A percentile compares a stretch with the other conserved stretches of the same genome.
Evolutionary conservation across 495 filamentous ascomycete genomes (phyloP).

Genomic region (Poronia punctata): DNA sequence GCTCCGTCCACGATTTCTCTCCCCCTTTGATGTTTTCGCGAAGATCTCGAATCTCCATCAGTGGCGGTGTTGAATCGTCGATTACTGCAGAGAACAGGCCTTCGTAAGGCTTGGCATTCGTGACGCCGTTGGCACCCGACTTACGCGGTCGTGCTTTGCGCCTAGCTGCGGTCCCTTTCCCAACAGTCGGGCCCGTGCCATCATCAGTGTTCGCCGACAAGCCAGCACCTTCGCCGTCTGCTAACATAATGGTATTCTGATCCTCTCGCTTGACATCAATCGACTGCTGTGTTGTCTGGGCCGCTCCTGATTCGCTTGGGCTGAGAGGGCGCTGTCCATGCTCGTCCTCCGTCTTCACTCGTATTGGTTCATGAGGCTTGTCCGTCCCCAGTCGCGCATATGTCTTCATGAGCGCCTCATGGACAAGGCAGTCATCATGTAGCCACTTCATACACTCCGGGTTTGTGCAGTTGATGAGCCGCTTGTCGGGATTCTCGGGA

Average conservation of each 20-base stretch:
- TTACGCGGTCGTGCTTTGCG: constrained; percentile 26
- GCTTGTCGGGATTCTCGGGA: constrained; percentile 57
- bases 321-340: constrained; percentile 34
- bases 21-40: constrained; percentile 34
- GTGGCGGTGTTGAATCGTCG: constrained; percentile 26
- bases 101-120: constrained; percentile 33
- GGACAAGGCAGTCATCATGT: constrained; percentile 54
- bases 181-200: constrained; percentile 7
- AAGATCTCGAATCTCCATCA: constrained; percentile 37
- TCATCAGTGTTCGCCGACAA: constrained; percentile 12
- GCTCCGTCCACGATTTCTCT: constrained; percentile 41
- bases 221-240: constrained; percentile 12
- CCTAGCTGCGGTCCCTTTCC: constrained; percentile 14
- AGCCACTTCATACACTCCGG: constrained; percentile 55
- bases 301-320: constrained; percentile 35
- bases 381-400: constrained; percentile 41
- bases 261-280: constrained; percentile 42
- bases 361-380: constrained; percentile 31
- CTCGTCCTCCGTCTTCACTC: constrained; percentile 32
- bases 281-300: constrained; percentile 33
- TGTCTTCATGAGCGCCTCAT: constrained; percentile 40
- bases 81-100: constrained; percentile 37
- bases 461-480: constrained; percentile 51
- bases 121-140: constrained; percentile 21
- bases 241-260: constrained; percentile 15